Evolutionary conservation across 1,284 basidiomycete genomes (phyloP), one percentile per base, ranked within the genome.

Genomic region (Termitomyces sp.): DNA sequence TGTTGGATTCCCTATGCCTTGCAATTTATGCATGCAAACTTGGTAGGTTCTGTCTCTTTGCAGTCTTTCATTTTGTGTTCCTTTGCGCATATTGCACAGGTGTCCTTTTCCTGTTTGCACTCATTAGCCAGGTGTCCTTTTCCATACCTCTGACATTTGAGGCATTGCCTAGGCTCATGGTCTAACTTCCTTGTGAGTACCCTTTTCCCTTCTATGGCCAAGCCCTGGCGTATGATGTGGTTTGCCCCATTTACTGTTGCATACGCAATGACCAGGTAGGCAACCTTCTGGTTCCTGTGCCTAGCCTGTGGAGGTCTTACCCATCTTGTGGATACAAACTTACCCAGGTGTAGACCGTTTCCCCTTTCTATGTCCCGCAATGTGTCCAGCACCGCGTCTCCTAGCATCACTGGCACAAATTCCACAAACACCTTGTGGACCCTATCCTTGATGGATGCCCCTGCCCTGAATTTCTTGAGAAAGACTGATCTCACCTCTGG

Each of bases 41-140:
- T 39, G 1, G 3, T 14, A 13, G 26, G 6, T 40, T 45, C 28
- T 0, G 35, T 39, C 9, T 45, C 38, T 8, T 45, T 39, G 44
- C 44, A 52, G 1, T 38, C 31, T 2, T 18, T 46, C 6, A 28
- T 51, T 3, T 34, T 38, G 43, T 51, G 37, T 2, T 45, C n/a
- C 21, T 48, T 42, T 3, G 24, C 16, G 8, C 51, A 53, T 5
- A 18, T 1, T 1, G n/a, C 33, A 11, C 51, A 53, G 3, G 31
- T 31, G 7, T 57, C 21, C 9, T 54, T 41, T 8, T 35, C 45
- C 21, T 49, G 43, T n/a, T 16, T 47, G 18, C 52, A 53, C 24
- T 56, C 37, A 2, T 37, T 28, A 5, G 47, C 45, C 0, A 53
- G 16, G 21, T 57, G 55, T 5, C 43, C 49, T 19, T 34, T 43